These are phyloP conservation scores for Aspergillus latus DNA, from an alignment of 2,329 filamentous ascomycete genomes.

Conservation along the genomic window DNA sequence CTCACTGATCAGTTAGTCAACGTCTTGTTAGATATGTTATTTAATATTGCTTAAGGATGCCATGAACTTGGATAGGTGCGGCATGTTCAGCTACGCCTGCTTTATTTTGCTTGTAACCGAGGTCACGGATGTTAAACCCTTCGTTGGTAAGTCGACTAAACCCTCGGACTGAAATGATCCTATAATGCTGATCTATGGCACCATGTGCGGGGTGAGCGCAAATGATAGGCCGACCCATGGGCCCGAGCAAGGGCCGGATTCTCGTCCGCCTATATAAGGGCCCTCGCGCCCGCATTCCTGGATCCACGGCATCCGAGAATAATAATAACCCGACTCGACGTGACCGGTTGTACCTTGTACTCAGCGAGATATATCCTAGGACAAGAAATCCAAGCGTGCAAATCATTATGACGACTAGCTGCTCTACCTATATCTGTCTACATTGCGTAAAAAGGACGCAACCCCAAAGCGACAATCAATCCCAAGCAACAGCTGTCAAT, in stretches of 20 bases:
- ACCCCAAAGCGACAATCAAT: background rate
- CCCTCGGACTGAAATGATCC: background rate
- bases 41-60: too few species aligned
- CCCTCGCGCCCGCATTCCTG: background rate
- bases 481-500: background rate
- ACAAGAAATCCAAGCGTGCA: background rate
- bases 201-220: background rate
- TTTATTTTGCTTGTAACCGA: too few species aligned
- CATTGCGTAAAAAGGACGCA: background rate
- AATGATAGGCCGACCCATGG: background rate
- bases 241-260: background rate
- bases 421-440: constrained; percentile 1
- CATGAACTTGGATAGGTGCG: too few species aligned
- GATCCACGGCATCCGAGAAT: background rate
- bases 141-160: background rate
- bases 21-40: too few species aligned
- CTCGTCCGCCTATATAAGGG: background rate
- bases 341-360: background rate
- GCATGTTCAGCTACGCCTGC: too few species aligned
- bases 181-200: background rate
- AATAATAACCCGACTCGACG: background rate
- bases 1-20: too few species aligned
- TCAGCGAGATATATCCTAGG: background rate
- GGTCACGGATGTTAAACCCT: too few species aligned
- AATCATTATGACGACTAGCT: background rate